Conservation (phyloP, 2,329 filamentous ascomycete genomes). For the Pyrenochaeta sp. region DNA sequence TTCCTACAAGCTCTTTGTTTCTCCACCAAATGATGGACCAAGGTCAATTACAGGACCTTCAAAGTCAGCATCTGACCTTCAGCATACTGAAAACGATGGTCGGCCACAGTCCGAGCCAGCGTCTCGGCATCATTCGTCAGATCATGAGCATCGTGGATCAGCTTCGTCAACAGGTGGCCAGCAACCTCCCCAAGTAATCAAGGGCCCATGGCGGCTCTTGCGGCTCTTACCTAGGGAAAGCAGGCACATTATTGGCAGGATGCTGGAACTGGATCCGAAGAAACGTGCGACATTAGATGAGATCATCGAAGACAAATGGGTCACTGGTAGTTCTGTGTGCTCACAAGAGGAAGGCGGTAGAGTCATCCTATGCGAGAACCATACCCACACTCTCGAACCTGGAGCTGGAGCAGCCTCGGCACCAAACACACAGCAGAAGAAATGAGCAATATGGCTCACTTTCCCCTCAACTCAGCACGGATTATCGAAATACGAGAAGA, state of each 20-base stretch:
- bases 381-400: constrained; percentile 86
- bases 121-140: constrained; percentile 47
- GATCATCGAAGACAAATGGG: constrained; percentile 87
- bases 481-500: too few relatives aligned
- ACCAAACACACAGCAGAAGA: constrained; percentile 44
- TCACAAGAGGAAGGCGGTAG: constrained; percentile 76
- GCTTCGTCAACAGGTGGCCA: constrained; percentile 28
- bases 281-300: constrained; percentile 85
- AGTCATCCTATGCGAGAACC: constrained; percentile 75
- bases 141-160: constrained; percentile 26
- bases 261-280: constrained; percentile 88
- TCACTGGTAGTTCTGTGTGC: constrained; percentile 84
- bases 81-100: constrained; percentile 45
- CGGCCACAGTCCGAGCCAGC: constrained; percentile 50
- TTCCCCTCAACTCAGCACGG: not conserved
- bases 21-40: constrained; percentile 70
- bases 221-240: constrained; percentile 88
- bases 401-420: constrained; percentile 43
- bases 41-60: constrained; percentile 41
- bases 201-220: constrained; percentile 89
- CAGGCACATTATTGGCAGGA: constrained; percentile 85
- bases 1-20: constrained; percentile 91
- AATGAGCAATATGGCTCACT: constrained; percentile 25
- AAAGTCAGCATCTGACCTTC: constrained; percentile 43
- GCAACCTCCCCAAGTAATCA: constrained; percentile 72